These are phyloP conservation scores for Oldenlandia corymbosa DNA, from an alignment of 257 asterid species.

Conservation along the genomic window DNA sequence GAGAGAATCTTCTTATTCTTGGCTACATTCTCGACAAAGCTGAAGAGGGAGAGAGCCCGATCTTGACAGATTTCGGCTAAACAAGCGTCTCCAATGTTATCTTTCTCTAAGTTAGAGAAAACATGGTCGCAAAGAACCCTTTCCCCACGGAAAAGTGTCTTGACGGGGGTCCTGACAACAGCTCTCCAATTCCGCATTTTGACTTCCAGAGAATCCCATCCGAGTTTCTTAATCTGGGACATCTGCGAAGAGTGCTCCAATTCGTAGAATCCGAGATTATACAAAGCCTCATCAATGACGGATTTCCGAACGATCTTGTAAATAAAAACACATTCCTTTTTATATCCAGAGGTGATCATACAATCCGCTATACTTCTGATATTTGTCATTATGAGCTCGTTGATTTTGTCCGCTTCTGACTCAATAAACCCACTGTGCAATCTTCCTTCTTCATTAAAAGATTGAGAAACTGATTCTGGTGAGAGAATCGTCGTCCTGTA, in stretches of 20 bases:
- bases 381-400: slow-evolving; percentile 36
- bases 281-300: slow-evolving; percentile 67
- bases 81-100: slow-evolving; percentile 46
- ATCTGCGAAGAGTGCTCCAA: slow-evolving; percentile 34
- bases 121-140: slow-evolving; percentile 59
- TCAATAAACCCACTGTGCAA: not conserved
- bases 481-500: slow-evolving; percentile 43
- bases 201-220: slow-evolving; percentile 51
- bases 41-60: slow-evolving; percentile 41
- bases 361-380: slow-evolving; percentile 61
- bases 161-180: slow-evolving; percentile 46
- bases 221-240: slow-evolving; percentile 70
- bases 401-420: slow-evolving; percentile 20
- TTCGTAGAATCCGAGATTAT: slow-evolving; percentile 63
- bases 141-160: slow-evolving; percentile 57
- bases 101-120: slow-evolving; percentile 59
- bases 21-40: slow-evolving; percentile 48
- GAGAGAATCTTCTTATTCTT: slow-evolving; percentile 52
- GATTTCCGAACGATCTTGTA: slow-evolving; percentile 62
- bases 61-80: slow-evolving; percentile 57
- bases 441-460: slow-evolving; percentile 33
- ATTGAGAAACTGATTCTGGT: slow-evolving; percentile 45
- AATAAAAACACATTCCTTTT: slow-evolving; percentile 51
- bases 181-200: slow-evolving; percentile 53
- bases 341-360: slow-evolving; percentile 68